Evolutionary conservation across 202 grass and related monocot genomes (phyloP).

Genomic region (Dendrocalamus latiflorus): DNA sequence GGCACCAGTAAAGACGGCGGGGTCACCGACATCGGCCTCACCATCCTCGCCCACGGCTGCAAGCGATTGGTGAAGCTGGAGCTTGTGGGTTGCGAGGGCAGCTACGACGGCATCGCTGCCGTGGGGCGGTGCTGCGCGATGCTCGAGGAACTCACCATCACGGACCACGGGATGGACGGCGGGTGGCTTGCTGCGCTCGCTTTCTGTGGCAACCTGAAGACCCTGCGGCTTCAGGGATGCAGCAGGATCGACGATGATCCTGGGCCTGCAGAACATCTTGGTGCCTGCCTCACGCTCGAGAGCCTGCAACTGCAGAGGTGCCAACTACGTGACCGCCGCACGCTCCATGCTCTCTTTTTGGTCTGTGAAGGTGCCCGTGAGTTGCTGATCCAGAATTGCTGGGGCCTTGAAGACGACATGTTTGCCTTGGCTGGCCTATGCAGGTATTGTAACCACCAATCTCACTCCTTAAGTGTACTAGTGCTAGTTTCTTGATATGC

Average conservation of each 20-base stretch:
- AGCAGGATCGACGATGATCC: slow-evolving; percentile 68
- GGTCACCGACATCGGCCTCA: slow-evolving; percentile 86
- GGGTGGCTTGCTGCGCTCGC: slow-evolving; percentile 74
- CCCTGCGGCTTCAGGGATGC: slow-evolving; percentile 62
- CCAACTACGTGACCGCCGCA: slow-evolving; percentile 55
- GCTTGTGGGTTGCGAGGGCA: slow-evolving; percentile 73
- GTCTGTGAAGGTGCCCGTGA: slow-evolving; percentile 71
- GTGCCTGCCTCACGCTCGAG: slow-evolving; percentile 72
- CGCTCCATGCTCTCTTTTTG: slow-evolving; percentile 68
- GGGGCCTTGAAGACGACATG: slow-evolving; percentile 84
- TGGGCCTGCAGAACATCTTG: slow-evolving; percentile 67
- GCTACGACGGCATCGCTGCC: slow-evolving; percentile 76
- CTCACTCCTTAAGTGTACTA: background rate
- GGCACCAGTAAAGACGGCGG: slow-evolving; percentile 30
- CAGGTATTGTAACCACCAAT: slow-evolving; percentile 47
- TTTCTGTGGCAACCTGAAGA: slow-evolving; percentile 89
- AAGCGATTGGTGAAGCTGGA: slow-evolving; percentile 80
- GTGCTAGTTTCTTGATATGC: slow-evolving; percentile 18
- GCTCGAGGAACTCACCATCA: slow-evolving; percentile 87
- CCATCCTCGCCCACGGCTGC: slow-evolving; percentile 88
- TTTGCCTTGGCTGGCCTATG: slow-evolving; percentile 59
- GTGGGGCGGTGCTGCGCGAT: slow-evolving; percentile 78
- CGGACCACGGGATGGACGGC: slow-evolving; percentile 63
- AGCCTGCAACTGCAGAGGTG: slow-evolving; percentile 76
- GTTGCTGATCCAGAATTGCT: slow-evolving; percentile 73